phyloP scores from a whole-genome alignment of 1,139 yeast genomes.

The Suhomyces chickasaworum region DNA sequence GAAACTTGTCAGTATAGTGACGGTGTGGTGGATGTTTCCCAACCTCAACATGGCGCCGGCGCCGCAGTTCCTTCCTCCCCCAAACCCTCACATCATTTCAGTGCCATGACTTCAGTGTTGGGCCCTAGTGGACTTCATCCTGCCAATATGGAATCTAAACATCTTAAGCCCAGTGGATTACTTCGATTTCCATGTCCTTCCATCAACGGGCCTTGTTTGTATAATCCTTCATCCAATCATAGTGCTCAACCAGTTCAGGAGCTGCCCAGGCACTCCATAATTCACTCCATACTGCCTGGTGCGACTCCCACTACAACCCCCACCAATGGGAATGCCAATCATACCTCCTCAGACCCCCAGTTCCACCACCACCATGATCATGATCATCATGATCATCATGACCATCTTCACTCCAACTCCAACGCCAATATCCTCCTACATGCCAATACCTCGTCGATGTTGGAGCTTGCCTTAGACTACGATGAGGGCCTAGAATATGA shows the following conservation, averaged over 20 bases:
- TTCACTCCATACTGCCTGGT: neutral
- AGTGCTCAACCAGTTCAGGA: too few relatives aligned
- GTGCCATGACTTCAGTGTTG: neutral
- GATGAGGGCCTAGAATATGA: slow-evolving; percentile 17
- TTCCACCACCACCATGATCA: neutral
- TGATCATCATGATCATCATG: too few relatives aligned
- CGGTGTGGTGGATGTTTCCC: slow-evolving; percentile 13
- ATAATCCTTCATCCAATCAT: neutral
- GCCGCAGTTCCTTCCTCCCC: slow-evolving; percentile 1
- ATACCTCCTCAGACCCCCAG: neutral
- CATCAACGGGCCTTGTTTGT: neutral
- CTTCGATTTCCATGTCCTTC: neutral
- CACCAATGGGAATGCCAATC: neutral
- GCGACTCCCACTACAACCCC: neutral
- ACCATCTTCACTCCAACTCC: too few relatives aligned
- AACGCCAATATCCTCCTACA: too few relatives aligned
- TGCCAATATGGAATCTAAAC: neutral
- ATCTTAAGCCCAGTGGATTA: neutral
- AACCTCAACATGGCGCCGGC: neutral
- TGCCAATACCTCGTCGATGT: neutral
- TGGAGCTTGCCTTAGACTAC: slow-evolving; percentile 6
- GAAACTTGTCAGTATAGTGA: slow-evolving; percentile 27
- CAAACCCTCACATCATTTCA: neutral
- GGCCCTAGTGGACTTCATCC: slow-evolving; percentile 2
- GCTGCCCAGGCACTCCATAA: neutral